phyloP scores from a whole-genome alignment of 441 rosid genomes.

The Pelargonium cotyledonis region DNA sequence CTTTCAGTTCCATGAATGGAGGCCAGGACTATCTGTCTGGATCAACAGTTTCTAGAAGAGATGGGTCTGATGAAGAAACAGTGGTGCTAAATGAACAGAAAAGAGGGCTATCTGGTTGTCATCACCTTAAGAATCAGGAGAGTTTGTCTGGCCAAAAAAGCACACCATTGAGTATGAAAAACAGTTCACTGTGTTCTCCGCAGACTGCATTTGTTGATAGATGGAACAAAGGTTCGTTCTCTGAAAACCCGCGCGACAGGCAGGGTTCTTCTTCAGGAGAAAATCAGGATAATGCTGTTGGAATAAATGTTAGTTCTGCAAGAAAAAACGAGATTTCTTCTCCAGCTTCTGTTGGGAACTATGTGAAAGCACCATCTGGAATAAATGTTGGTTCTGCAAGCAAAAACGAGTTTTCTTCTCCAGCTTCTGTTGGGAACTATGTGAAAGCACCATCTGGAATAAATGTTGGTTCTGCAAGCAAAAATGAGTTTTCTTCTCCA shows the following conservation, averaged over 20 bases:
- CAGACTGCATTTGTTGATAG: conserved; percentile 11
- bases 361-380: conserved; percentile 20
- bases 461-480: conserved; percentile 8
- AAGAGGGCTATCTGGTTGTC: background rate
- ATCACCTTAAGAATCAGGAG: conserved; percentile 2
- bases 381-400: conserved; percentile 5
- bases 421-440: conserved; percentile 24
- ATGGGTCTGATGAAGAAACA: too few relatives aligned
- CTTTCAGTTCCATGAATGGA: background rate
- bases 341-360: conserved; percentile 25
- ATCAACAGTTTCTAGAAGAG: too few relatives aligned
- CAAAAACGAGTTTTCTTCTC: conserved; percentile 19
- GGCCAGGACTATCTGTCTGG: too few relatives aligned
- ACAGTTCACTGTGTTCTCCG: background rate
- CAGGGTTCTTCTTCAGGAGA: conserved; percentile 11
- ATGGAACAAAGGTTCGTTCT: conserved; percentile 20
- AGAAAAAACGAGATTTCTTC: conserved; percentile 16
- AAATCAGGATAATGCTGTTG: conserved; percentile 17
- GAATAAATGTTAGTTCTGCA: conserved; percentile 6
- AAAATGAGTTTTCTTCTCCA: conserved; percentile 21
- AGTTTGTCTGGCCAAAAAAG: conserved; percentile 17
- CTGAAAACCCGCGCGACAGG: conserved; percentile 14
- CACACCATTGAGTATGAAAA: conserved; percentile 11
- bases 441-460: conserved; percentile 19
- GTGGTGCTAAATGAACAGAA: conserved; percentile 4